Evolutionary conservation across 148 eudicot genomes (phyloP), one percentile per base, ranked within the genome.

Genomic region (Nyssa sinensis): DNA sequence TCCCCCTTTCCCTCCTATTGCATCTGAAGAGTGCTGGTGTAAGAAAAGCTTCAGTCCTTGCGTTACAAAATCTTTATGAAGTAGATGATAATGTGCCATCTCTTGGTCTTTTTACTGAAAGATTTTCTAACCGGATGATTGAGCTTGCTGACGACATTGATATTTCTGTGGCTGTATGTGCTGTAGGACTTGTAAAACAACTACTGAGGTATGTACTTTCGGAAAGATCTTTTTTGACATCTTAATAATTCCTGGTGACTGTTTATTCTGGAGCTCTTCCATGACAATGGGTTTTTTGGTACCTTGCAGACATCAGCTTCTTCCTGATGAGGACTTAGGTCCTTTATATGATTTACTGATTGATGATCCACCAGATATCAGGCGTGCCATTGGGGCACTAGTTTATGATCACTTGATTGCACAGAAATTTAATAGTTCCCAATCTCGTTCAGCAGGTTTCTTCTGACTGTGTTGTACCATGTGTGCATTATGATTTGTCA

Each of bases 141-240:
- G 99, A 95, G 74, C 96, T 95, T 76, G 99, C 99, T 71, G 99
- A 95, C 83, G 99, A 95, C 79, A 79, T 86, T 81, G 99, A 95
- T 75, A 88, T 90, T 72, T 84, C 99, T 32, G 99, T 95, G 35
- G 96, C 99, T 79, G 97, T 95, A 71, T 90, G 93, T 77, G 93
- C 93, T 72, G 91, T 95, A 64, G 97, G 97, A 65, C 96, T 95
- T 75, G 90, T 92, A 62, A 95, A 91, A 79, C 97, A 93, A 66
- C 83, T 95, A 57, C 81, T 92, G 28, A 92, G 97, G 99, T 95
- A 84, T 71, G 37, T 27, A 29, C 70, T 25, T 57, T 62, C 59
- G 33, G 7, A 41, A 7, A 3, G 1, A 41, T 10, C 9, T 41
- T 2, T 67, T 64, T 63, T 35, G 16, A 16, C 44, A 30, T 53